Conservation (phyloP, 768 basidiomycete species). For the Tricholoma sp. region DNA sequence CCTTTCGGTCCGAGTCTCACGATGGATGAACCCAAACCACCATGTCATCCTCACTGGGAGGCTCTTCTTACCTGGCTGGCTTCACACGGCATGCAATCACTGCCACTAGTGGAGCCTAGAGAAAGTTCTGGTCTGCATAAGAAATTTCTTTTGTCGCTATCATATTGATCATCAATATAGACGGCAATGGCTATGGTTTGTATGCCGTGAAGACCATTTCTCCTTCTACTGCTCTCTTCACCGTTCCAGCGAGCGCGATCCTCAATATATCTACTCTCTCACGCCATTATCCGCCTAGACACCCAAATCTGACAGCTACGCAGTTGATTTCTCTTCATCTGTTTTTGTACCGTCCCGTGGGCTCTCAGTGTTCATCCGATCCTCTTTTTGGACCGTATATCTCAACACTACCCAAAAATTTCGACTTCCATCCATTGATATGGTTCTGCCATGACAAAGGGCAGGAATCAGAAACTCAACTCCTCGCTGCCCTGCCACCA, state of each 20-base stretch:
- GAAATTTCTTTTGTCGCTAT: constrained; percentile 4
- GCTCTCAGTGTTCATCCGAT: constrained; percentile 41
- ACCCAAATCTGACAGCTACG: constrained; percentile 46
- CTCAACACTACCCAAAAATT: constrained; percentile 66
- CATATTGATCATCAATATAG: neutral
- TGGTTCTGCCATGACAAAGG: constrained; percentile 46
- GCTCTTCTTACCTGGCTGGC: constrained; percentile 50
- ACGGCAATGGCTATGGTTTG: constrained; percentile 59
- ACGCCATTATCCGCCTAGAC: constrained; percentile 45
- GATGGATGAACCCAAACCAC: neutral
- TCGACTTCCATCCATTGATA: constrained; percentile 77
- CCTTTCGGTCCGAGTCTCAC: no score
- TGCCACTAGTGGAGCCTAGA: constrained; percentile 45
- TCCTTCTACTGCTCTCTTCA: constrained; percentile 57
- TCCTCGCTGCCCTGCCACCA: constrained; percentile 47
- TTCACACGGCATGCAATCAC: constrained; percentile 41
- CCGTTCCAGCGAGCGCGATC: constrained; percentile 63
- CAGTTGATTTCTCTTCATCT: constrained; percentile 84
- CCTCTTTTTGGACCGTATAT: constrained; percentile 72
- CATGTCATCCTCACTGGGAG: constrained; percentile 36
- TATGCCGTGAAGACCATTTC: constrained; percentile 41
- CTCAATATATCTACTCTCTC: constrained; percentile 70
- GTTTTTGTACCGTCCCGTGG: constrained; percentile 53
- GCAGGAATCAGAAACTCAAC: constrained; percentile 12
- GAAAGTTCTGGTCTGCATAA: constrained; percentile 40